phyloP scores from a whole-genome alignment of 2,329 filamentous ascomycete genomes.

The Hypocreales sp. region DNA sequence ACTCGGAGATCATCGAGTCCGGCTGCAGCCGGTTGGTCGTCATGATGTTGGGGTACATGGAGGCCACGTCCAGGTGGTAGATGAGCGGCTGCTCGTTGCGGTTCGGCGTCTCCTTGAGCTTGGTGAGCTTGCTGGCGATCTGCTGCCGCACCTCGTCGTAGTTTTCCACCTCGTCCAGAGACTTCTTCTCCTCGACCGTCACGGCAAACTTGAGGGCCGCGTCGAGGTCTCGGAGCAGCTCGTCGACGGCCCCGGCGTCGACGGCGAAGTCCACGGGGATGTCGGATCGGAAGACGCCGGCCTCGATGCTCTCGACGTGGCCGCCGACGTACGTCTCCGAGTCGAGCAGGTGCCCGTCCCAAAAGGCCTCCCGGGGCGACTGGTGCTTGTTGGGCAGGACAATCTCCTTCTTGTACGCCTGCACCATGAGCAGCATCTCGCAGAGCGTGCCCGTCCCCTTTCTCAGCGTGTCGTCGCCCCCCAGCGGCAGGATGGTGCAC shows the following conservation, averaged over 20 bases:
- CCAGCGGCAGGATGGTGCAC: conserved; percentile 88
- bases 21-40: conserved; percentile 95
- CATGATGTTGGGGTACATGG: conserved; percentile 99
- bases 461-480: conserved; percentile 79
- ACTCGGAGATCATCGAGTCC: conserved; percentile 97
- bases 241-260: conserved; percentile 79
- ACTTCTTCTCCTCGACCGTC: conserved; percentile 70
- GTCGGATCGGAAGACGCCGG: conserved; percentile 88
- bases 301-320: conserved; percentile 98
- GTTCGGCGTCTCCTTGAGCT: conserved; percentile 70
- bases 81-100: conserved; percentile 77
- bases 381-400: conserved; percentile 93
- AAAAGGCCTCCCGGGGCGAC: conserved; percentile 81
- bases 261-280: conserved; percentile 89
- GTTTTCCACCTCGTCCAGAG: conserved; percentile 62
- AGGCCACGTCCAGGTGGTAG: conserved; percentile 95
- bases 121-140: conserved; percentile 54
- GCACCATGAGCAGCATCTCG: conserved; percentile 98
- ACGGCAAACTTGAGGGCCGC: conserved; percentile 80
- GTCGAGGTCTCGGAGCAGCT: conserved; percentile 74
- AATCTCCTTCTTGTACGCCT: conserved; percentile 85
- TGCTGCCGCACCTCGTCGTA: conserved; percentile 75
- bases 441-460: conserved; percentile 98
- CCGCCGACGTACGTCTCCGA: conserved; percentile 97
- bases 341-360: conserved; percentile 89